Percentiles rank a stretch among this genome's conserved stretches.
Conservation (phyloP, 768 basidiomycete species). For the Pisolithus orientalis region DNA sequence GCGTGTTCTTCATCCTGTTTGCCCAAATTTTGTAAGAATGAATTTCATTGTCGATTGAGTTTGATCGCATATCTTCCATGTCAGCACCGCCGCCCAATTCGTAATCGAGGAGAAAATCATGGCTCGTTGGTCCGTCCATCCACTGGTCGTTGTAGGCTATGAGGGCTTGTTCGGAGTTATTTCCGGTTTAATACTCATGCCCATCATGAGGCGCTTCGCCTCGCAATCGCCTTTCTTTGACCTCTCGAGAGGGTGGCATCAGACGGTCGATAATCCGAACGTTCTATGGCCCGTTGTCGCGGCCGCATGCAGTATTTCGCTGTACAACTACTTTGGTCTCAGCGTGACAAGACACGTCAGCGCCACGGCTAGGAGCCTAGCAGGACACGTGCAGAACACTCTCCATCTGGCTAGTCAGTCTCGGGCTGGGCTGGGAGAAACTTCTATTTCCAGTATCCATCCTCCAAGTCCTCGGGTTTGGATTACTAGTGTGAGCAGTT, state of each 20-base stretch:
- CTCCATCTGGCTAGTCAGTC: conserved; percentile 91
- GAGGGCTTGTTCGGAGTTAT: conserved; percentile 90
- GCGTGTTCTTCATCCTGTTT: conserved; percentile 86
- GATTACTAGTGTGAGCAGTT: conserved; percentile 74
- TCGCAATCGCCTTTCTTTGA: conserved; percentile 74
- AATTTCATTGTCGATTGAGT: neutral
- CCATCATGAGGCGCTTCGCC: conserved; percentile 67
- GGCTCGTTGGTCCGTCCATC: conserved; percentile 77
- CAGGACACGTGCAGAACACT: conserved; percentile 96
- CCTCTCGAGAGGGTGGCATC: conserved; percentile 80
- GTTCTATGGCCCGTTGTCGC: conserved; percentile 65
- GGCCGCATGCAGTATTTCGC: conserved; percentile 69
- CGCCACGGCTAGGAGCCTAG: conserved; percentile 85
- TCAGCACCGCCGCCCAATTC: conserved; percentile 84
- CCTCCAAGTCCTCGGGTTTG: conserved; percentile 81
- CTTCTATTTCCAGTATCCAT: conserved; percentile 77
- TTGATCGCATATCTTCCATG: conserved; percentile 4
- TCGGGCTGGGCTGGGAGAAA: conserved; percentile 86
- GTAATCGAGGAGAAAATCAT: conserved; percentile 97
- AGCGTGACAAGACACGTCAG: conserved; percentile 91
- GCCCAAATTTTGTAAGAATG: conserved; percentile 85
- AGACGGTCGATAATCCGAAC: conserved; percentile 73
- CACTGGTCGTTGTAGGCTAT: conserved; percentile 88
- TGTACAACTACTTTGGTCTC: conserved; percentile 87
- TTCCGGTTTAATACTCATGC: conserved; percentile 74